phyloP scores from a whole-genome alignment of 1,284 basidiomycete genomes.

The Marasmius oreades region DNA sequence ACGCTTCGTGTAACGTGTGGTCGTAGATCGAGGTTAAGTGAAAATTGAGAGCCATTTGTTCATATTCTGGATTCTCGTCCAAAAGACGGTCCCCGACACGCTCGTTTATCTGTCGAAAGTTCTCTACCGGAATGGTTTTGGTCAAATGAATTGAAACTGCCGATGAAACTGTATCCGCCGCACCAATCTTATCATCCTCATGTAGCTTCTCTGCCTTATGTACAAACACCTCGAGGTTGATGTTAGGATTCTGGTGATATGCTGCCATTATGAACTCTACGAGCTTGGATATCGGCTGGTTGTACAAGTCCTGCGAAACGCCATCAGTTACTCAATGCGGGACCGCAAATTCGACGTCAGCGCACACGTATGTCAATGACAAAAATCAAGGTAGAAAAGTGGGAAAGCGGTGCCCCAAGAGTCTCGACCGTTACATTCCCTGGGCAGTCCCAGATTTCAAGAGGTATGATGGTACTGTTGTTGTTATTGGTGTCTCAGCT shows the following conservation, averaged over 20 bases:
- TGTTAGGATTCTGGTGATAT: constrained; percentile 77
- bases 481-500: constrained; percentile 5
- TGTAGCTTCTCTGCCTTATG: constrained; percentile 94
- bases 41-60: constrained; percentile 73
- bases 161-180: constrained; percentile 17
- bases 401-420: constrained; percentile 66
- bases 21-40: constrained; percentile 90
- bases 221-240: constrained; percentile 91
- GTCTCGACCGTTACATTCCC: constrained; percentile 78
- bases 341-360: no score
- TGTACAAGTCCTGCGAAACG: constrained; percentile 55
- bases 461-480: constrained; percentile 81
- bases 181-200: constrained; percentile 91
- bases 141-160: not conserved
- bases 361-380: constrained; percentile 95
- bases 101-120: constrained; percentile 84
- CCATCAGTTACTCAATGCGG: constrained; percentile 1
- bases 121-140: constrained; percentile 51
- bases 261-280: constrained; percentile 75
- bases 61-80: constrained; percentile 68
- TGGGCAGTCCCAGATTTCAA: constrained; percentile 96
- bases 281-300: constrained; percentile 76
- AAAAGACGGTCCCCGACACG: constrained; percentile 79
- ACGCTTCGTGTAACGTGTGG: constrained; percentile 84
- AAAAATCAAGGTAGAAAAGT: constrained; percentile 84